Percentiles rank a stretch among this genome's conserved stretches.
These are phyloP conservation scores for Orychophragmus violaceus DNA, from an alignment of 345 rosid genomes.

Conservation along the genomic window DNA sequence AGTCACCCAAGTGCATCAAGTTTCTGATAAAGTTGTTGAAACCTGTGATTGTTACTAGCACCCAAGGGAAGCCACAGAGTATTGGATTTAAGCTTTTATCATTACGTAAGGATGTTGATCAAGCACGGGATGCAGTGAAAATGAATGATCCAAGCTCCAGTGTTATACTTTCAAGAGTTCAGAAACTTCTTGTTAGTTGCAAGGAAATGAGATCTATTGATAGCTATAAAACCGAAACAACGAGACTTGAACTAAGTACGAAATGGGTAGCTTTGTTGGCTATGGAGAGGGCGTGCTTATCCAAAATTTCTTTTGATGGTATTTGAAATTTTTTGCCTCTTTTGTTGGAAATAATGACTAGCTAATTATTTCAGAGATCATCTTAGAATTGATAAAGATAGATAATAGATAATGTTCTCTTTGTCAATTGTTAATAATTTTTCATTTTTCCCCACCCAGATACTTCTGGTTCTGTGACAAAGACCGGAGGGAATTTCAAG, in stretches of 20 bases:
- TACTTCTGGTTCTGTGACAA: conserved; percentile 60
- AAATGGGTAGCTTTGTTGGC: conserved; percentile 84
- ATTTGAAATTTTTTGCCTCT: not conserved
- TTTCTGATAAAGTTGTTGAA: conserved; percentile 74
- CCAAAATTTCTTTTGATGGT: conserved; percentile 89
- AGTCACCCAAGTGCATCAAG: conserved; percentile 49
- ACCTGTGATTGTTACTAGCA: conserved; percentile 44
- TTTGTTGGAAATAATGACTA: not conserved
- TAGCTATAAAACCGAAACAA: conserved; percentile 36
- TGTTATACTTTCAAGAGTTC: conserved; percentile 56
- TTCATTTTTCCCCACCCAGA: conserved; percentile 41
- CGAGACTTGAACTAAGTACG: conserved; percentile 63
- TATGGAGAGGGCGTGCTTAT: conserved; percentile 85
- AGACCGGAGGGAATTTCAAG: conserved; percentile 70
- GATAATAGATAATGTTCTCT: not conserved
- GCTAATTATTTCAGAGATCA: not conserved
- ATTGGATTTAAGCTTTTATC: conserved; percentile 71
- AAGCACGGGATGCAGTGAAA: conserved; percentile 38
- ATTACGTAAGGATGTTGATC: conserved; percentile 45
- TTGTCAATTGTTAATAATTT: not conserved
- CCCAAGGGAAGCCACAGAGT: conserved; percentile 46
- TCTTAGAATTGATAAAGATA: not conserved
- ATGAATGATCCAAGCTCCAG: conserved; percentile 45
- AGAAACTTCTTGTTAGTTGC: conserved; percentile 62
- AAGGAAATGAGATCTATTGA: conserved; percentile 49